phyloP scores from a whole-genome alignment of 2,329 filamentous ascomycete genomes.

The Arthrobotrys iridis region DNA sequence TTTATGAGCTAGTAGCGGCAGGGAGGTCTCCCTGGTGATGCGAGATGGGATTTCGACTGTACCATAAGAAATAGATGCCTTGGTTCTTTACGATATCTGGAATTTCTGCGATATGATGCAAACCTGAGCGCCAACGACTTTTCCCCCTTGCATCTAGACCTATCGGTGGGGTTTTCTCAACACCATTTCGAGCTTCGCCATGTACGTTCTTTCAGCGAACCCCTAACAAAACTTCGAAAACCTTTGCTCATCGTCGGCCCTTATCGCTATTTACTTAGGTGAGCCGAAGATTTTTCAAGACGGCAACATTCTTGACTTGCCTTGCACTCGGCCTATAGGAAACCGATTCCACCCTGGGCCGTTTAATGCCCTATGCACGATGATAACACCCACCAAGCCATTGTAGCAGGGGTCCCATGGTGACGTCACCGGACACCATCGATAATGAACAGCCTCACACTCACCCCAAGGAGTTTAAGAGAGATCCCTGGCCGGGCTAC shows the following conservation, averaged over 20 bases:
- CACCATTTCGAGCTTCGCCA: conserved; percentile 11
- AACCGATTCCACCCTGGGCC: conserved; percentile 18
- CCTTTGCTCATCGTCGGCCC: conserved; percentile 34
- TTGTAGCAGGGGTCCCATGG: conserved; percentile 48
- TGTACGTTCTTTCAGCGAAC: neutral
- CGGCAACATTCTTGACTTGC: conserved; percentile 3
- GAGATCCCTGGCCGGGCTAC: conserved; percentile 38
- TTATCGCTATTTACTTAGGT: conserved; percentile 23
- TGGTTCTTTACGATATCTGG: neutral
- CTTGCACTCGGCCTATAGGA: conserved; percentile 31
- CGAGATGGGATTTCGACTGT: neutral
- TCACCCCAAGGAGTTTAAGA: neutral
- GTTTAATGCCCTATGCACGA: conserved; percentile 51
- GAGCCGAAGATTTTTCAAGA: conserved; percentile 21
- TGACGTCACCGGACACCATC: conserved; percentile 50
- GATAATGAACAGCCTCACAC: conserved; percentile 48
- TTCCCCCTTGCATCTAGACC: neutral
- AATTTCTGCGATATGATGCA: conserved; percentile 31
- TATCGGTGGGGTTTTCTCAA: conserved; percentile 12
- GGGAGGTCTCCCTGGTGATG: conserved; percentile 37
- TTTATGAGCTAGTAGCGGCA: conserved; percentile 26
- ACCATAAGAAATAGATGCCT: neutral
- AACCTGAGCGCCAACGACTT: conserved; percentile 16
- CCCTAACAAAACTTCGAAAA: neutral
- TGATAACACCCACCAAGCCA: conserved; percentile 51